phyloP scores from a whole-genome alignment of 352 stramenopile species.

The Pythium myriotylum region DNA sequence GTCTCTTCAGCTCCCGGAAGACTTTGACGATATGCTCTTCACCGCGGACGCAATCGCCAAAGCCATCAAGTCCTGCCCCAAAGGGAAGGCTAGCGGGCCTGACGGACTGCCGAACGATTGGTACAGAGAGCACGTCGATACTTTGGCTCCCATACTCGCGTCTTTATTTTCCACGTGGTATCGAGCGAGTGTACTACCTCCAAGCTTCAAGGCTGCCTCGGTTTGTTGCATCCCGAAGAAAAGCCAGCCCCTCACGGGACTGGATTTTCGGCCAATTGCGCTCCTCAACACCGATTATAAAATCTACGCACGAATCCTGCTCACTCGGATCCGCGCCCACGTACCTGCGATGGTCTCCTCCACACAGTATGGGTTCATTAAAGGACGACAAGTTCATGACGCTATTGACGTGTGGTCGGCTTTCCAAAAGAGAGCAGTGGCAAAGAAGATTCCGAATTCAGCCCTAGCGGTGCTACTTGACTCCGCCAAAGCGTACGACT shows the following conservation, averaged over 20 bases:
- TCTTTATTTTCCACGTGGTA: neutral
- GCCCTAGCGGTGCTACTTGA: neutral
- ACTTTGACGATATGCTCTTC: too few relatives aligned
- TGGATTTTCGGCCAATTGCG: neutral
- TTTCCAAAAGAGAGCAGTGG: neutral
- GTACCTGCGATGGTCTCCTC: neutral
- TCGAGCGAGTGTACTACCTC: neutral
- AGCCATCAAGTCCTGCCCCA: too few relatives aligned
- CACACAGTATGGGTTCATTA: neutral
- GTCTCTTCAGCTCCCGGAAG: too few relatives aligned
- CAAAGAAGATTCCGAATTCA: neutral
- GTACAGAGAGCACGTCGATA: neutral
- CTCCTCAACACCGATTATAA: constrained; percentile 3
- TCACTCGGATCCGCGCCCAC: neutral
- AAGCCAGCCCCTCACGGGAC: neutral
- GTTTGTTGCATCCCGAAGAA: neutral
- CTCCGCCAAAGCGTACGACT: constrained; percentile 2
- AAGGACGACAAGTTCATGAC: constrained; percentile 1
- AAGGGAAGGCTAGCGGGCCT: too few relatives aligned
- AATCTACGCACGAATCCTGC: neutral
- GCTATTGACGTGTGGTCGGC: neutral
- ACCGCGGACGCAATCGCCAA: too few relatives aligned
- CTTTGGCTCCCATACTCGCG: neutral
- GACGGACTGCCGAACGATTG: neutral
- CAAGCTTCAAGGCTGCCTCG: neutral